Conservation (phyloP, 306 rosid genomes). For the Elaeagnus macrophylla region DNA sequence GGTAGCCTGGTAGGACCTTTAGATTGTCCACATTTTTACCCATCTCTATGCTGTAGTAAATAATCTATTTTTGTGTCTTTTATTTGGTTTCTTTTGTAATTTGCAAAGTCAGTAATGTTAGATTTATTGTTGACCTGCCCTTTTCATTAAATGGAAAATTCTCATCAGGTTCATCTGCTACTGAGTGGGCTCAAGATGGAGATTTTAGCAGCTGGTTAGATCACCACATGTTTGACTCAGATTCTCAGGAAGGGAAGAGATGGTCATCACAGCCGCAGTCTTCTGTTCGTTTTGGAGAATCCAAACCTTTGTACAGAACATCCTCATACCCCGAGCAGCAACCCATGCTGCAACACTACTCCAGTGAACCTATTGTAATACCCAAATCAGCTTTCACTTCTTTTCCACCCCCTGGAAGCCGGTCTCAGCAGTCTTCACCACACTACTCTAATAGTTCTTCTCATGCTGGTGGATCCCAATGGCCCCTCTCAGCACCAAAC, state of each 20-base stretch:
- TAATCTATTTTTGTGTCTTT: background rate
- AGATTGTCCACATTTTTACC: no score
- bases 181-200: conserved; percentile 42
- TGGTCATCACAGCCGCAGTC: conserved; percentile 60
- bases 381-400: conserved; percentile 54
- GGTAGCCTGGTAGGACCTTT: no score
- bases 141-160: background rate
- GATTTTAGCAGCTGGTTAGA: conserved; percentile 44
- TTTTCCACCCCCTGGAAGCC: conserved; percentile 43
- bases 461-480: conserved; percentile 40
- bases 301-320: conserved; percentile 65
- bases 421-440: conserved; percentile 45
- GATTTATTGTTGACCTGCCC: no score
- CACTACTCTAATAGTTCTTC: conserved; percentile 42
- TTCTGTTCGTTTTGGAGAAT: conserved; percentile 22
- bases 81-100: background rate
- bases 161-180: conserved; percentile 46
- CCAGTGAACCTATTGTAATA: conserved; percentile 55
- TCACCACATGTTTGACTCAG: conserved; percentile 34
- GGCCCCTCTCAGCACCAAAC: conserved; percentile 34
- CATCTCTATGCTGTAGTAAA: no score
- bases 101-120: no score
- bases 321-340: conserved; percentile 70
- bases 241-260: conserved; percentile 43
- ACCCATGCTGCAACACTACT: conserved; percentile 37